Conservation (phyloP, 2,329 filamentous ascomycete species). For the Drechslerella dactyloides region DNA sequence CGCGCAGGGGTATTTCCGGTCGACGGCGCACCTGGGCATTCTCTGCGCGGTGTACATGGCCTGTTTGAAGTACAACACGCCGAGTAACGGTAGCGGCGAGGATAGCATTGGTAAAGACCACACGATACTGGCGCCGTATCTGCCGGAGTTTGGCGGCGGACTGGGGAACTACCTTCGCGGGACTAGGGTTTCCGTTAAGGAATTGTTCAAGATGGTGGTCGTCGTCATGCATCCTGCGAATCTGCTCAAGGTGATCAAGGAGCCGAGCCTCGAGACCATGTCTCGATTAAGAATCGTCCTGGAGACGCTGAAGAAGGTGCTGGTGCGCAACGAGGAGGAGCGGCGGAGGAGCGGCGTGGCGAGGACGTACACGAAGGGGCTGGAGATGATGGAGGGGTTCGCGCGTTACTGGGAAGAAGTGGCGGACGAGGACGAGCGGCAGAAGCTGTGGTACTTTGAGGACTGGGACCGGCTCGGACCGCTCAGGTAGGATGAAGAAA, state of each 20-base stretch:
- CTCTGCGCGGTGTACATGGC: slow-evolving; percentile 44
- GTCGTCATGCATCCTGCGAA: slow-evolving; percentile 42
- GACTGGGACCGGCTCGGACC: slow-evolving; percentile 37
- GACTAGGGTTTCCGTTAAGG: slow-evolving; percentile 39
- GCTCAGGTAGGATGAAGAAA: background rate
- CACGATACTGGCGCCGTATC: slow-evolving; percentile 11
- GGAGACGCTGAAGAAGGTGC: slow-evolving; percentile 36
- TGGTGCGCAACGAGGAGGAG: slow-evolving; percentile 35
- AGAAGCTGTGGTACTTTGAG: slow-evolving; percentile 32
- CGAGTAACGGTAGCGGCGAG: background rate
- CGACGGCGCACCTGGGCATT: slow-evolving; percentile 45
- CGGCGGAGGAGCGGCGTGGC: slow-evolving; percentile 37
- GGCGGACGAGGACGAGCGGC: background rate
- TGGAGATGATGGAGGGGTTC: slow-evolving; percentile 50
- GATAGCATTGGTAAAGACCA: background rate
- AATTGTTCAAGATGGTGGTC: slow-evolving; percentile 46
- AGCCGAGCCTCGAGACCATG: slow-evolving; percentile 23
- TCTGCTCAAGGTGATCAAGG: slow-evolving; percentile 36
- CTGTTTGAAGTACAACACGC: slow-evolving; percentile 27
- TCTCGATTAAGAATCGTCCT: slow-evolving; percentile 19
- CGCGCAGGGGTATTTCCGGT: slow-evolving; percentile 45
- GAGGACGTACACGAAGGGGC: slow-evolving; percentile 41
- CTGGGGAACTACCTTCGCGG: slow-evolving; percentile 36
- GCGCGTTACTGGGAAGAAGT: slow-evolving; percentile 35
- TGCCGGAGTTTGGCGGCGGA: slow-evolving; percentile 26